Evolutionary conservation across 768 basidiomycete genomes (phyloP), one percentile per base, ranked within the genome.

Genomic region (Termitomyces sp.): DNA sequence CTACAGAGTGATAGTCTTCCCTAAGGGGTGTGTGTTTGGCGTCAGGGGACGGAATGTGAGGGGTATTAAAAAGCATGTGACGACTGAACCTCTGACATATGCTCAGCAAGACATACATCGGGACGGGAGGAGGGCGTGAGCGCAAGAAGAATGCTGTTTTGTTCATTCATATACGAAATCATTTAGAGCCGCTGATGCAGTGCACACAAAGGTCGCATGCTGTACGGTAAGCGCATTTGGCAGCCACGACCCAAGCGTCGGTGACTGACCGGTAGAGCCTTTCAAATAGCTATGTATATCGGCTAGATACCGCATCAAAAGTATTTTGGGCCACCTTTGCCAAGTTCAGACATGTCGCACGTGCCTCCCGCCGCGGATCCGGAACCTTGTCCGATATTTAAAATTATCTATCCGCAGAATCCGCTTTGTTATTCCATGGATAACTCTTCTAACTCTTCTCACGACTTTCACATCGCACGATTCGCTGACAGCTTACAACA

Each of bases 401-500:
- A 49, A 34, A 41, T 50, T 51, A 44, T 53, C 45, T 44, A 26
- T 43, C 50, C 57, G 41, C 55, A 24, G 22, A 17, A 26, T 30
- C 57, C 57, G 52, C 48, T 38, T 22, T 48, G 15, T 17, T 48
- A 50, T 24, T 38, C 34, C 6, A 63, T 63, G 62, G 56, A 34
- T 43, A 14, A 30, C 52, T 38, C 57, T 24, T 50, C 48, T 43
- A 14, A 30, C 52, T 38, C 57, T 24, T 50, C 48, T 50, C 48
- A 50, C 48, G 41, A 53, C 17, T 65, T 71, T 51, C 73, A 77
- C 62, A 60, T 70, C 54, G 67, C 73, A 28, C 68, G 70, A 37
- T 71, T 85, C 58, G 71, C 77, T 9, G 67, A 77, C 51, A 73
- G 71, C 59, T 71, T 85, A 50, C 73, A 74, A 48, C 71, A 74